phyloP scores from a whole-genome alignment of 2,329 filamentous ascomycete genomes.

The Botrytis hyacinthi region DNA sequence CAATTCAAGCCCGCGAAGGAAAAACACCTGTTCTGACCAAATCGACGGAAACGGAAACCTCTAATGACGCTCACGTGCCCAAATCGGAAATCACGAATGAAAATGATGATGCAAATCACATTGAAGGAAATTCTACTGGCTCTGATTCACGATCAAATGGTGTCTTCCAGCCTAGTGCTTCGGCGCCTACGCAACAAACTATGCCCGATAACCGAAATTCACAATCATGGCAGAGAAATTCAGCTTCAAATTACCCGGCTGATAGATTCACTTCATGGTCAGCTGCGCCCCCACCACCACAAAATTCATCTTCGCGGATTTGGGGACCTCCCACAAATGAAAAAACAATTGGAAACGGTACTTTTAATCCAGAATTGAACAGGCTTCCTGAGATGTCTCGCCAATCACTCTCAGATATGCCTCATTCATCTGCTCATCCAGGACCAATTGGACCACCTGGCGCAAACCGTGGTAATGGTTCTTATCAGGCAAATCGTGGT shows the following conservation, averaged over 20 bases:
- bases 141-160: constrained; percentile 29
- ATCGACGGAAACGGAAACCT: constrained; percentile 26
- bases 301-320: constrained; percentile 51
- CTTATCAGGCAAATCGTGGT: constrained; percentile 34
- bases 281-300: constrained; percentile 38
- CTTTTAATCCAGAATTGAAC: constrained; percentile 64
- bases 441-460: constrained; percentile 40
- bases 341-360: constrained; percentile 72
- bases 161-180: constrained; percentile 34
- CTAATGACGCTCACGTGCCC: constrained; percentile 23
- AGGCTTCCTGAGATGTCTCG: constrained; percentile 38
- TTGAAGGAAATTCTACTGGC: constrained; percentile 22
- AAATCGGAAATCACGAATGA: constrained; percentile 23
- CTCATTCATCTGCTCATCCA: constrained; percentile 33
- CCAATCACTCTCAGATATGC: constrained; percentile 29
- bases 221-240: constrained; percentile 37
- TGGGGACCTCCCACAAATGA: constrained; percentile 72
- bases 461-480: constrained; percentile 31
- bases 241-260: constrained; percentile 43
- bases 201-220: constrained; percentile 30
- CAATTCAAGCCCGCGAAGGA: constrained; percentile 34
- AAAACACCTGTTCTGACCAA: constrained; percentile 18
- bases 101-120: neutral
- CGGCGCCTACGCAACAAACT: constrained; percentile 26
- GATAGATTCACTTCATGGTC: constrained; percentile 54